A percentile compares a stretch with the other conserved stretches of the same genome.
Conservation (phyloP, 2,329 filamentous ascomycete genomes). For the Fusarium nematophilum region DNA sequence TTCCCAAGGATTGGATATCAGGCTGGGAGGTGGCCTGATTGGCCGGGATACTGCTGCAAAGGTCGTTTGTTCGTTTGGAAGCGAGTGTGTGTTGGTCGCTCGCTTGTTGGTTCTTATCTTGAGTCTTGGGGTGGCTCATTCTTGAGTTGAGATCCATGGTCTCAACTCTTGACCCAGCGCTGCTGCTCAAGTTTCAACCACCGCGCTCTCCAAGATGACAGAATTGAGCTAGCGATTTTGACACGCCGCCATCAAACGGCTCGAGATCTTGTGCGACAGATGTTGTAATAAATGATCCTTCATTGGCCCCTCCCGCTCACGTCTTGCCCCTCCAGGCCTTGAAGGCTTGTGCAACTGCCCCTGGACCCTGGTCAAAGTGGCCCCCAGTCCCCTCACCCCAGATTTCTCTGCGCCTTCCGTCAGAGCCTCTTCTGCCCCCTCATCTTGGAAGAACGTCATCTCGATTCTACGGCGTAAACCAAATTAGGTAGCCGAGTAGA, state of each 20-base stretch:
- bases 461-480: conserved; percentile 28
- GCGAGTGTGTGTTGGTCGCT: not conserved
- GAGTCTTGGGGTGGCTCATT: not conserved
- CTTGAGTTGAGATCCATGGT: no score
- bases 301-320: conserved; percentile 31
- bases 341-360: not conserved
- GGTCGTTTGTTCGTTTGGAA: not conserved
- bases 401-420: conserved; percentile 31
- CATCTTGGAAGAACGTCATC: conserved; percentile 16
- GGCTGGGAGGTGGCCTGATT: conserved; percentile 2
- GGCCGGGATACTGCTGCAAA: not conserved
- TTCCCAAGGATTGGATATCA: no score
- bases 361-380: conserved; percentile 30
- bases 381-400: conserved; percentile 24
- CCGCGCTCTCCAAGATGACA: not conserved
- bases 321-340: conserved; percentile 14
- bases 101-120: not conserved
- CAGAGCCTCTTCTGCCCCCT: conserved; percentile 33
- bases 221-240: no score
- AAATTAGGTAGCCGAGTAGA: conserved; percentile 18
- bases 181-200: no score
- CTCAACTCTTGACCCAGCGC: no score
- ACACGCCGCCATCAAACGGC: no score
- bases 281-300: conserved; percentile 28
- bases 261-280: not conserved